Conservation (phyloP, 306 rosid genomes). For the Pterocarpus santalinus region DNA sequence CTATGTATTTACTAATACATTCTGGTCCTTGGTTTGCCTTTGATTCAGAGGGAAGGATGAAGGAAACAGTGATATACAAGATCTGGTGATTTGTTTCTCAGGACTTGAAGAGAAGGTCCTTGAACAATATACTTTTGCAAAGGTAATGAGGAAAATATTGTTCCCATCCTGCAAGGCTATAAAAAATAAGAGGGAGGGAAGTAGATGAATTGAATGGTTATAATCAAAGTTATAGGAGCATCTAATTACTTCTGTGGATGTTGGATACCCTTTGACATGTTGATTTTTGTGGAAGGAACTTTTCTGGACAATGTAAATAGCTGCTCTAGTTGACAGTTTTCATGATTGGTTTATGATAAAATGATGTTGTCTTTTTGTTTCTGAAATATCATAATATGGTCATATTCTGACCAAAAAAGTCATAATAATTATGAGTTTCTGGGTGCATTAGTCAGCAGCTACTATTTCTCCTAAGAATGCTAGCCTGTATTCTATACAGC, state of each 20-base stretch:
- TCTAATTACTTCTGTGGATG: conserved; percentile 11
- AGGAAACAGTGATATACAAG: conserved; percentile 80
- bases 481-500: conserved; percentile 31
- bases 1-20: conserved; percentile 39
- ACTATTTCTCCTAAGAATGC: conserved; percentile 9
- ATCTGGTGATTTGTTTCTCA: conserved; percentile 74
- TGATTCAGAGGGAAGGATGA: conserved; percentile 80
- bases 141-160: conserved; percentile 63
- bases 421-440: neutral
- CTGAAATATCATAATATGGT: conserved; percentile 22
- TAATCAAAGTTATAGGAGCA: conserved; percentile 18
- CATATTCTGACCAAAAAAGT: conserved; percentile 15
- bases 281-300: conserved; percentile 30
- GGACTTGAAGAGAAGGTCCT: conserved; percentile 96
- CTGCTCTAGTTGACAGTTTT: conserved; percentile 24
- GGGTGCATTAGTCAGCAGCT: neutral
- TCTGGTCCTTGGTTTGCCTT: conserved; percentile 47
- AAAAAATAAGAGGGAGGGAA: conserved; percentile 10
- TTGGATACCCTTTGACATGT: conserved; percentile 28
- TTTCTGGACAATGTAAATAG: conserved; percentile 25
- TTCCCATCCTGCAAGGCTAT: conserved; percentile 17
- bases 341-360: conserved; percentile 26
- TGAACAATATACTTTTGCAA: conserved; percentile 94
- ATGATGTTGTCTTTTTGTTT: conserved; percentile 25
- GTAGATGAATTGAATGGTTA: conserved; percentile 17